Evolutionary conservation across 2,329 filamentous ascomycete species (phyloP).

Genomic region (Apiospora arundinis): DNA sequence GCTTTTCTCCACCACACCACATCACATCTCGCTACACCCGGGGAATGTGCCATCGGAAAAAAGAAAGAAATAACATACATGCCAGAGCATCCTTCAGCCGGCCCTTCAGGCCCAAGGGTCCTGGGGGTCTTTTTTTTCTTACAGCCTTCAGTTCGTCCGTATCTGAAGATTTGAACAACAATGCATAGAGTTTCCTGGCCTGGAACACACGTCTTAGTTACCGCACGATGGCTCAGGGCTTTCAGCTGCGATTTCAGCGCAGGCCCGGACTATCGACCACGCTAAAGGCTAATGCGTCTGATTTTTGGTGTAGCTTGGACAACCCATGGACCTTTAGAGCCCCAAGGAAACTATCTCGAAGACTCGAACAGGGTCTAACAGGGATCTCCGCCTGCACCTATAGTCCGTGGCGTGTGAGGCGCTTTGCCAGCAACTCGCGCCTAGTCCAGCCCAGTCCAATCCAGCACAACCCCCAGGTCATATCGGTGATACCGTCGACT

Average conservation of each 20-base stretch:
- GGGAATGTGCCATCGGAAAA: neutral
- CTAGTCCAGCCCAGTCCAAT: neutral
- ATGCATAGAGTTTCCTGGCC: constrained; percentile 8
- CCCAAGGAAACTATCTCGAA: constrained; percentile 14
- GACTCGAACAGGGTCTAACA: constrained; percentile 11
- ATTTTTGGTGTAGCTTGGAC: constrained; percentile 1
- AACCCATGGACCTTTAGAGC: constrained; percentile 14
- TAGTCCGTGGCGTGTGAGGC: constrained; percentile 1
- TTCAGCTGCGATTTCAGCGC: constrained; percentile 18
- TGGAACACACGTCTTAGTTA: constrained; percentile 4
- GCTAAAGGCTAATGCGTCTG: constrained; percentile 16
- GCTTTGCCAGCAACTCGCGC: neutral
- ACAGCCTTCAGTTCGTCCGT: neutral
- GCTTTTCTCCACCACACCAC: neutral
- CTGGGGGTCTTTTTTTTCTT: neutral
- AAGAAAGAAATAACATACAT: neutral
- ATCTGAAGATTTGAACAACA: constrained; percentile 21
- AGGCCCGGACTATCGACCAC: constrained; percentile 10
- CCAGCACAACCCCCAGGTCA: neutral
- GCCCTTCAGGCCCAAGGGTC: neutral
- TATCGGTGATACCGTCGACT: constrained; percentile 11
- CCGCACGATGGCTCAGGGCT: constrained; percentile 15
- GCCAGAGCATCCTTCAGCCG: neutral
- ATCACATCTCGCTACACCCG: neutral
- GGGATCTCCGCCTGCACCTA: constrained; percentile 11